A percentile compares a stretch with the other conserved stretches of the same genome.
Evolutionary conservation across 2,329 filamentous ascomycete species (phyloP).

Genomic region (Dothiorella sarmentorum): DNA sequence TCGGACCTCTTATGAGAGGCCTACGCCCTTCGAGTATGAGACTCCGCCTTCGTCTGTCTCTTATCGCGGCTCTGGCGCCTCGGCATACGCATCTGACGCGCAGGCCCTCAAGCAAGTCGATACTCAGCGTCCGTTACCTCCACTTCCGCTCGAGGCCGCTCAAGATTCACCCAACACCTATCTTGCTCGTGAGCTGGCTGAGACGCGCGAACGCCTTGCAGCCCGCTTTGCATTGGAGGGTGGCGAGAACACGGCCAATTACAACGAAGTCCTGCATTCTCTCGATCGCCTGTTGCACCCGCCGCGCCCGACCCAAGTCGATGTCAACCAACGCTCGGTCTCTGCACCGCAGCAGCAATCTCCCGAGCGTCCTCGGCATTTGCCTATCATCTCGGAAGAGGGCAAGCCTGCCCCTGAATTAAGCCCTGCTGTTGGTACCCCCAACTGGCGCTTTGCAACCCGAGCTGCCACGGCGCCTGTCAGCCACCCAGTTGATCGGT

Average conservation of each 20-base stretch:
- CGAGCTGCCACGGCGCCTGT: constrained; percentile 45
- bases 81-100: constrained; percentile 8
- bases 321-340: constrained; percentile 39
- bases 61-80: constrained; percentile 34
- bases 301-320: constrained; percentile 16
- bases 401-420: constrained; percentile 35
- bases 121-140: constrained; percentile 42
- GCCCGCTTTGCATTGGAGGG: constrained; percentile 47
- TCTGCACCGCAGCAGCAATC: constrained; percentile 46
- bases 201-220: constrained; percentile 57
- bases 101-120: background rate
- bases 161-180: constrained; percentile 50
- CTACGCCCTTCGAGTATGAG: constrained; percentile 40
- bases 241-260: constrained; percentile 47
- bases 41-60: constrained; percentile 53
- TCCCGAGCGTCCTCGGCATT: constrained; percentile 29
- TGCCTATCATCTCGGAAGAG: constrained; percentile 55
- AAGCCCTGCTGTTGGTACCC: constrained; percentile 26
- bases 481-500: constrained; percentile 21
- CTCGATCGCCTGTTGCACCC: constrained; percentile 15
- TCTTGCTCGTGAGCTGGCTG: constrained; percentile 53
- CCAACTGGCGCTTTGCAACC: constrained; percentile 29
- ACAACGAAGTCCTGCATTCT: constrained; percentile 49
- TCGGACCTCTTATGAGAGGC: constrained; percentile 42
- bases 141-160: constrained; percentile 34